These are phyloP conservation scores for Aurantiochytrium sp. DNA, from an alignment of 108 stramenopile species.

Conservation along the genomic window DNA sequence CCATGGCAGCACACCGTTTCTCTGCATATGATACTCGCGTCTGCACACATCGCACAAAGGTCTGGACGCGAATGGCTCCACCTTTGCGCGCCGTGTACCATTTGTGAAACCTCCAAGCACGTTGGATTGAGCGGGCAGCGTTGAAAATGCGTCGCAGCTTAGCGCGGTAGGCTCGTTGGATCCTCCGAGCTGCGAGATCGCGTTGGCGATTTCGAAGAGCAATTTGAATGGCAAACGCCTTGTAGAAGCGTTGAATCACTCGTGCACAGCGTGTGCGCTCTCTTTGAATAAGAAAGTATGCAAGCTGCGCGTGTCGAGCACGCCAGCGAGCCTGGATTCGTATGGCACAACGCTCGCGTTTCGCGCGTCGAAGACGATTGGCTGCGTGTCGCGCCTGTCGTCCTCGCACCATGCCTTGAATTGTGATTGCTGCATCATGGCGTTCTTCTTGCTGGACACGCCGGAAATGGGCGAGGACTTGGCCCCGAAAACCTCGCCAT, in stretches of 20 bases:
- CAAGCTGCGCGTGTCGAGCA: neutral
- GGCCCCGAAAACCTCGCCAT: neutral
- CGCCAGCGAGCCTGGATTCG: neutral
- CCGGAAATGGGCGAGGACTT: neutral
- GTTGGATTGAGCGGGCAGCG: neutral
- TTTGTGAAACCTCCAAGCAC: neutral
- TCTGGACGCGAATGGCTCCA: neutral
- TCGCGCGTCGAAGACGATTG: neutral
- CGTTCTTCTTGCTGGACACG: neutral
- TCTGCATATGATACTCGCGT: neutral
- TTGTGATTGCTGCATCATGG: neutral
- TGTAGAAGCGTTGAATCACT: neutral
- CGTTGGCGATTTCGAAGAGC: neutral
- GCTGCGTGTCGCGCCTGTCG: neutral
- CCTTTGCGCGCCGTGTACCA: neutral
- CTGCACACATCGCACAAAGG: neutral
- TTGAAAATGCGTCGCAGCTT: neutral
- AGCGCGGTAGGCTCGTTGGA: neutral
- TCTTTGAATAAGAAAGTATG: neutral
- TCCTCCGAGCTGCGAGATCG: neutral
- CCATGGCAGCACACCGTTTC: neutral
- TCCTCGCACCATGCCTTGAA: neutral
- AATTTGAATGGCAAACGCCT: neutral
- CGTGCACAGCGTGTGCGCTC: neutral
- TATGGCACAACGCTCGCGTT: neutral